Evolutionary conservation across 768 basidiomycete species (phyloP).

Genomic region (Boletales sp.): DNA sequence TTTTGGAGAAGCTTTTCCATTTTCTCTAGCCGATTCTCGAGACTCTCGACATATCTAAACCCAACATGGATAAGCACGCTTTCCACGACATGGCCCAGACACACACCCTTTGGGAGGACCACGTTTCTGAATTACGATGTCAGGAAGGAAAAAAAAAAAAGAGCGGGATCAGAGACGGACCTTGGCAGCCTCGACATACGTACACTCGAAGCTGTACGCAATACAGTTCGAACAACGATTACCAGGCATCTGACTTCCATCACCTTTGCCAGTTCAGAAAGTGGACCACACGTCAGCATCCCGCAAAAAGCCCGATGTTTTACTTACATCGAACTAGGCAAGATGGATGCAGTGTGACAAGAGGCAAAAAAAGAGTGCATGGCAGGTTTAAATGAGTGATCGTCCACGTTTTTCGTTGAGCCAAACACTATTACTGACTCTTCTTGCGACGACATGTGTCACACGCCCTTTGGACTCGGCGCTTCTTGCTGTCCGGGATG

Average conservation of each 20-base stretch:
- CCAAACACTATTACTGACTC: constrained; percentile 40
- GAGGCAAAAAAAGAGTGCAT: too few relatives aligned
- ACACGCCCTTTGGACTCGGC: constrained; percentile 74
- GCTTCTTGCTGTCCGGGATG: constrained; percentile 52
- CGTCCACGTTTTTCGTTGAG: too few relatives aligned
- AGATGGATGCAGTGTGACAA: too few relatives aligned
- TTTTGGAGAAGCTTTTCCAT: constrained; percentile 59
- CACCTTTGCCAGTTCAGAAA: constrained; percentile 35
- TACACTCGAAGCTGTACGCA: constrained; percentile 45
- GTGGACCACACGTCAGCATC: too few relatives aligned
- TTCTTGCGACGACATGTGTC: constrained; percentile 84
- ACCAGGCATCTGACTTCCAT: constrained; percentile 56
- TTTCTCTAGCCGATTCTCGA: constrained; percentile 60
- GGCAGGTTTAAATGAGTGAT: too few relatives aligned
- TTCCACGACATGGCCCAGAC: background rate
- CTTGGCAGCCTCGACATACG: constrained; percentile 54
- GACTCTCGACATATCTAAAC: constrained; percentile 54
- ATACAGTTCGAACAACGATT: constrained; percentile 58
- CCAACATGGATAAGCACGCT: too few relatives aligned
- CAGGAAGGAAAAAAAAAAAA: too few relatives aligned
- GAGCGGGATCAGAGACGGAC: constrained; percentile 25
- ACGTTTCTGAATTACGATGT: constrained; percentile 31
- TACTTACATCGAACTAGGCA: constrained; percentile 22
- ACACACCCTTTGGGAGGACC: constrained; percentile 36
- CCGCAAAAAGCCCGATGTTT: too few relatives aligned